These are phyloP conservation scores for Avena atlantica DNA, from an alignment of 176 grass and related monocot genomes.

Conservation along the genomic window DNA sequence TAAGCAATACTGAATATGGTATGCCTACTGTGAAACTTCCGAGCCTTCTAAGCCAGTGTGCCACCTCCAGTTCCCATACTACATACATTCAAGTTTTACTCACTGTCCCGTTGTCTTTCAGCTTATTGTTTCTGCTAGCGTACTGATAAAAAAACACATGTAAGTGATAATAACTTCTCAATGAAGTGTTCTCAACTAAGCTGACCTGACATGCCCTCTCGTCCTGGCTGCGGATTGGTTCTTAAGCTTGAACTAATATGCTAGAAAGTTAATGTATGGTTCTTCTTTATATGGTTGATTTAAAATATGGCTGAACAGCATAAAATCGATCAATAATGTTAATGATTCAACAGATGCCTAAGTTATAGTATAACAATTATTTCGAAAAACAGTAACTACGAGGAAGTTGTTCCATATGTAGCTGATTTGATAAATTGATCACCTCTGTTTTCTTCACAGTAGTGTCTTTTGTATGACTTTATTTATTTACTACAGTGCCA, in stretches of 20 bases:
- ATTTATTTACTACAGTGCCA: background rate
- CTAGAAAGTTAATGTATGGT: constrained; percentile 13
- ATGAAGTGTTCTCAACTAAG: background rate
- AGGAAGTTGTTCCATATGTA: background rate
- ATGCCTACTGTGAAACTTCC: background rate
- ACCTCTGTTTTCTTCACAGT: background rate
- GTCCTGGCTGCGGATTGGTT: background rate
- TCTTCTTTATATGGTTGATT: background rate
- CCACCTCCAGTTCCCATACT: background rate
- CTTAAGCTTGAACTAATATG: constrained; percentile 11
- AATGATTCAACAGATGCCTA: background rate
- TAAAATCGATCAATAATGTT: background rate
- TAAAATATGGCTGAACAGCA: background rate
- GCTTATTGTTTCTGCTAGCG: background rate
- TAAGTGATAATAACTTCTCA: background rate
- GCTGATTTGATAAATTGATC: constrained; percentile 22
- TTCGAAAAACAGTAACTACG: background rate
- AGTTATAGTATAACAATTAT: background rate
- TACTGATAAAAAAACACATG: background rate
- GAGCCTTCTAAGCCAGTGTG: background rate
- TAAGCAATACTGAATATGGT: background rate
- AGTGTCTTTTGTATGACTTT: background rate
- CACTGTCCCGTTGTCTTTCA: background rate
- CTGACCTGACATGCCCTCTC: background rate
- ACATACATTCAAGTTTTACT: background rate